phyloP scores from a whole-genome alignment of 2,329 filamentous ascomycete genomes.

The Orbilia quercus region DNA sequence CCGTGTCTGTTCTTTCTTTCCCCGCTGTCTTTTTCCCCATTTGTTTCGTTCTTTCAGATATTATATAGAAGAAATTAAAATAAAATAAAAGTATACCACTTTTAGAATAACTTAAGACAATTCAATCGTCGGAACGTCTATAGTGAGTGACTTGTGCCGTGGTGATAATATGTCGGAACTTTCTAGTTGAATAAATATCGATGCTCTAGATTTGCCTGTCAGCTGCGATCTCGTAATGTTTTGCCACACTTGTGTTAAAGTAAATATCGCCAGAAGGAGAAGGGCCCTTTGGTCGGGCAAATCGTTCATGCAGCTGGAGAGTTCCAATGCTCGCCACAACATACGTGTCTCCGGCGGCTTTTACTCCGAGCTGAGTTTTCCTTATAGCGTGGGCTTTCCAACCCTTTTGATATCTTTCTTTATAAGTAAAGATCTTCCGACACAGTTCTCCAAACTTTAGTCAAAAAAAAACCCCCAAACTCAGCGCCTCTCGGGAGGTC shows the following conservation, averaged over 20 bases:
- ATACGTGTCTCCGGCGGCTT: slow-evolving; percentile 35
- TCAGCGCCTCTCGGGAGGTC: slow-evolving; percentile 21
- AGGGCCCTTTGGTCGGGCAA: slow-evolving; percentile 23
- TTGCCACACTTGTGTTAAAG: slow-evolving; percentile 30
- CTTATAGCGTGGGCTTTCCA: slow-evolving; percentile 2
- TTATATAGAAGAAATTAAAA: too few relatives aligned
- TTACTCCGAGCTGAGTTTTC: slow-evolving; percentile 7
- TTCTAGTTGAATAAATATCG: neutral
- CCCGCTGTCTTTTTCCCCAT: too few relatives aligned
- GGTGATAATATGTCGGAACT: neutral
- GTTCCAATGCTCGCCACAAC: slow-evolving; percentile 30
- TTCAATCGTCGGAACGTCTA: too few relatives aligned
- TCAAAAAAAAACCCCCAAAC: too few relatives aligned
- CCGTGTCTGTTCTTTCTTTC: slow-evolving; percentile 1
- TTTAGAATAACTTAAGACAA: too few relatives aligned
- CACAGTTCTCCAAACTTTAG: neutral
- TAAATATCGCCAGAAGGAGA: slow-evolving; percentile 10
- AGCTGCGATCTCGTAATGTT: slow-evolving; percentile 1
- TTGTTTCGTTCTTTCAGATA: too few relatives aligned
- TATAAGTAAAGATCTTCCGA: slow-evolving; percentile 43
- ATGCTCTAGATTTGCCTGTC: neutral
- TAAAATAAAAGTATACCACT: too few relatives aligned
- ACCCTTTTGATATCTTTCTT: slow-evolving; percentile 19
- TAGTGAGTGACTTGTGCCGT: neutral
- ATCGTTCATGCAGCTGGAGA: slow-evolving; percentile 17